phyloP scores from a whole-genome alignment of 257 asterid species.

The Schizonepeta tenuifolia region DNA sequence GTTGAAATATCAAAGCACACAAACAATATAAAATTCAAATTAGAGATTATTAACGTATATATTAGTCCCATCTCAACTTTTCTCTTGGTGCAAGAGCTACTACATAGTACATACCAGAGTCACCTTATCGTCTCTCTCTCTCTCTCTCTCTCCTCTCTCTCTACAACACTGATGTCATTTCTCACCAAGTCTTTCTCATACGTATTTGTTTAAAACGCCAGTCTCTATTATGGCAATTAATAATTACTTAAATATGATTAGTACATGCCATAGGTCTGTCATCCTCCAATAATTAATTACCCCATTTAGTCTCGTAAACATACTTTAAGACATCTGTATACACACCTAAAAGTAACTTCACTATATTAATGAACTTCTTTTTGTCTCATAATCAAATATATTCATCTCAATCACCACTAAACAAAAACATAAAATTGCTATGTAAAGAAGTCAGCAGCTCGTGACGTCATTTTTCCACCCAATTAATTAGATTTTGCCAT shows the following conservation, averaged over 20 bases:
- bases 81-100: conserved; percentile 33
- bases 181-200: conserved; percentile 33
- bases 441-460: background rate
- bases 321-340: background rate
- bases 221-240: conserved; percentile 29
- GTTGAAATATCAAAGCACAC: background rate
- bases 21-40: background rate
- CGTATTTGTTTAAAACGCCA: conserved; percentile 33
- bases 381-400: conserved; percentile 5
- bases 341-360: conserved; percentile 21
- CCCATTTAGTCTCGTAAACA: conserved; percentile 27
- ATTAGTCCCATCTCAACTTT: background rate
- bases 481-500: background rate
- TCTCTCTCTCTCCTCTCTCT: conserved; percentile 3
- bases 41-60: background rate
- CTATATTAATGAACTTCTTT: conserved; percentile 5
- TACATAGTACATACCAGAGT: conserved; percentile 6
- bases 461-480: background rate
- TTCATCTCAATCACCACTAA: conserved; percentile 26
- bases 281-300: conserved; percentile 23
- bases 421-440: background rate
- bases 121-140: conserved; percentile 33
- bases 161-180: conserved; percentile 25
- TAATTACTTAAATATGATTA: conserved; percentile 10
- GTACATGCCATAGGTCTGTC: conserved; percentile 14